phyloP scores from a whole-genome alignment of 2,329 filamentous ascomycete genomes.

The Remersonia thermophila region DNA sequence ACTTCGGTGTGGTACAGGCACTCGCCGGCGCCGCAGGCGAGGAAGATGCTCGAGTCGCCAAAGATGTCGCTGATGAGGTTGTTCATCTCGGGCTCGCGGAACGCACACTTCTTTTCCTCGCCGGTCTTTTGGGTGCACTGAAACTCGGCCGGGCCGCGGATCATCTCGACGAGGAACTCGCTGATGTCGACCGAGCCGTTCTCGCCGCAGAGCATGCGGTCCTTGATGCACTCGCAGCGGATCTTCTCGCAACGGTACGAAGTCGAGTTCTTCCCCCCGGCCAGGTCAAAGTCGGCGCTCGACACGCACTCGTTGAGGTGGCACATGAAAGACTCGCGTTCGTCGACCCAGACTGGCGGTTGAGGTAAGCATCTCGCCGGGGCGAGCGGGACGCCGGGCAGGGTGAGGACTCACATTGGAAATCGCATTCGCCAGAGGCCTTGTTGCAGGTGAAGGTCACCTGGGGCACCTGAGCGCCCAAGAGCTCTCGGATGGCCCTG shows the following conservation, averaged over 20 bases:
- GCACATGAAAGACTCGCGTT: conserved; percentile 93
- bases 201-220: conserved; percentile 87
- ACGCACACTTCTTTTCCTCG: conserved; percentile 55
- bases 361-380: conserved; percentile 1
- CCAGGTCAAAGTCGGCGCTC: conserved; percentile 55
- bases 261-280: conserved; percentile 64
- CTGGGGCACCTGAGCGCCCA: conserved; percentile 76
- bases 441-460: conserved; percentile 88
- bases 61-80: conserved; percentile 79
- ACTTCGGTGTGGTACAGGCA: conserved; percentile 89
- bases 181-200: conserved; percentile 82
- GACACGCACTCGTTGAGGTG: conserved; percentile 71
- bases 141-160: conserved; percentile 81
- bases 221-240: conserved; percentile 75
- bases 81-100: conserved; percentile 88
- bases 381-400: background rate
- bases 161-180: conserved; percentile 72
- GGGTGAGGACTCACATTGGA: conserved; percentile 58
- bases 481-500: conserved; percentile 75
- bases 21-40: conserved; percentile 76
- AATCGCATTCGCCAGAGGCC: conserved; percentile 68
- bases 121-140: conserved; percentile 57
- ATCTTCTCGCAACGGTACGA: conserved; percentile 76
- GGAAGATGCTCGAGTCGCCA: conserved; percentile 76
- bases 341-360: conserved; percentile 75